These are phyloP conservation scores for Aspergillus homomorphus DNA, from an alignment of 495 filamentous ascomycete genomes.

Conservation along the genomic window DNA sequence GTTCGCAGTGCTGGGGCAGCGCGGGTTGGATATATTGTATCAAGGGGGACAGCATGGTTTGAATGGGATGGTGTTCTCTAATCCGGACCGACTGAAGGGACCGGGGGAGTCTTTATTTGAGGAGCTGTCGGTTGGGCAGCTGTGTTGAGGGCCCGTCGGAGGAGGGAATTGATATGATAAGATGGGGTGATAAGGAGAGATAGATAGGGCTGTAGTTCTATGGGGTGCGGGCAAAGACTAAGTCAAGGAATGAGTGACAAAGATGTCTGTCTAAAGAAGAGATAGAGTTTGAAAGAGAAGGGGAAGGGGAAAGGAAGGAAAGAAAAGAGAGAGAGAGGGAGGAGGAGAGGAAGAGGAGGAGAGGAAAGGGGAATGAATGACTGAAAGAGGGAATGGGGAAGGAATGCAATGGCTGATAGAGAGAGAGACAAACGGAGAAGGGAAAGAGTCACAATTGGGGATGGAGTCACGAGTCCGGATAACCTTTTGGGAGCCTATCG, in stretches of 20 bases:
- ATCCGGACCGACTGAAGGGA: background rate
- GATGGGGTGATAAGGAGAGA: background rate
- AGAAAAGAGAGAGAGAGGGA: background rate
- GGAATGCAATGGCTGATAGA: background rate
- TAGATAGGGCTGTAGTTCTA: background rate
- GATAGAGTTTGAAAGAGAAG: background rate
- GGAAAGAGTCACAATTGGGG: constrained; percentile 2
- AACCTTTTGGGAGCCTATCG: background rate
- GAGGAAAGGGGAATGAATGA: background rate
- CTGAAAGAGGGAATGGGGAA: background rate
- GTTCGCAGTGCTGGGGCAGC: constrained; percentile 62
- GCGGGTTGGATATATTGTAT: constrained; percentile 29
- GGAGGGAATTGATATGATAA: background rate
- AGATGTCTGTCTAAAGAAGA: background rate
- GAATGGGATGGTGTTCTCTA: background rate
- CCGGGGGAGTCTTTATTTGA: background rate
- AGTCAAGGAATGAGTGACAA: background rate
- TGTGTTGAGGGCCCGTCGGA: background rate
- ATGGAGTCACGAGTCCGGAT: constrained; percentile 1
- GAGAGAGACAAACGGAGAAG: background rate
- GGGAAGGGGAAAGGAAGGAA: constrained; percentile 4
- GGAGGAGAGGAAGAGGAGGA: constrained; percentile 5
- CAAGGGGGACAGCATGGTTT: constrained; percentile 30
- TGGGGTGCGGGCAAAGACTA: background rate
- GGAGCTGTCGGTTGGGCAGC: background rate